phyloP scores from a whole-genome alignment of 495 filamentous ascomycete genomes.

The Annulohypoxylon stygium region DNA sequence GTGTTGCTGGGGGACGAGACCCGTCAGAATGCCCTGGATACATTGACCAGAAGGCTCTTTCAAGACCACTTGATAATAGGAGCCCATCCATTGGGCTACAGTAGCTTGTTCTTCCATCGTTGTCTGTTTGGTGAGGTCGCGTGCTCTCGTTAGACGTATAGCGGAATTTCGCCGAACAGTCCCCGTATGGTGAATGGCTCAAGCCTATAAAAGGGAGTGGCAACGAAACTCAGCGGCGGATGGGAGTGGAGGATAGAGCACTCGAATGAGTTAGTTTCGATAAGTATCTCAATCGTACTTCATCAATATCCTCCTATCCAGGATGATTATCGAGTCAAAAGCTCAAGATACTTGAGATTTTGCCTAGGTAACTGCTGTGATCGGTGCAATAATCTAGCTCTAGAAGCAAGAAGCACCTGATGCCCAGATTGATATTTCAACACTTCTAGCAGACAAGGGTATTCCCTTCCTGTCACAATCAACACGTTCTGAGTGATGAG shows the following conservation, averaged over 20 bases:
- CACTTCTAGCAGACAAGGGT: background rate
- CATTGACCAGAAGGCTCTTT: slow-evolving; percentile 71
- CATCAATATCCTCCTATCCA: background rate
- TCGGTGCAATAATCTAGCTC: background rate
- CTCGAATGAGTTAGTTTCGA: background rate
- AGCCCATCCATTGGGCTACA: slow-evolving; percentile 47
- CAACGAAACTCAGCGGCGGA: background rate
- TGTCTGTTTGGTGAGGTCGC: background rate
- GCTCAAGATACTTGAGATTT: background rate
- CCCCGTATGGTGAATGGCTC: background rate
- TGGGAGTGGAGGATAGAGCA: background rate
- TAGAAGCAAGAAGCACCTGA: background rate
- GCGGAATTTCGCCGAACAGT: background rate
- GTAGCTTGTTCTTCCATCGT: slow-evolving; percentile 37
- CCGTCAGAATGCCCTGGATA: slow-evolving; percentile 78
- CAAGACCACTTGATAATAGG: slow-evolving; percentile 40
- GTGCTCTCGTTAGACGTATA: background rate
- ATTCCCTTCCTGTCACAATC: background rate
- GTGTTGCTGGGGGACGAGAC: slow-evolving; percentile 76
- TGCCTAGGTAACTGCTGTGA: background rate
- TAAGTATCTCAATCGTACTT: background rate
- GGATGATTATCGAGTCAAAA: background rate
- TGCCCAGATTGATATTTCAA: background rate
- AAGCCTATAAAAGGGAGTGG: background rate
- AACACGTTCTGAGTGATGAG: background rate